Base-by-base conservation (phyloP, 2,329 filamentous ascomycete species). In the Fusarium gaditjirri region DNA sequence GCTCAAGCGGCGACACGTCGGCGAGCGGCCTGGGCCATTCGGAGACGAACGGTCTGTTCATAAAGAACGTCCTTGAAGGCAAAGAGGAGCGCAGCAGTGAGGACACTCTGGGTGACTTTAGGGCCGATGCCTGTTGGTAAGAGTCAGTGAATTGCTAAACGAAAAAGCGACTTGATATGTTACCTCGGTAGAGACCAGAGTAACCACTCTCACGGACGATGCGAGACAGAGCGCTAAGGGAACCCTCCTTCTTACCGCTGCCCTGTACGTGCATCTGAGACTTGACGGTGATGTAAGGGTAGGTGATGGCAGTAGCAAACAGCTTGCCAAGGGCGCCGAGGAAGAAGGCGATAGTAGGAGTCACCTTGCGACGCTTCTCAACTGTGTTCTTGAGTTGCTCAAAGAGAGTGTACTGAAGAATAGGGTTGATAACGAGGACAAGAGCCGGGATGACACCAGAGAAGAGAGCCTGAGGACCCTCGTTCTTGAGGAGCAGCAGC, bases 281-380 rank as follows among this genome's bases (percentile, higher is more conserved):
- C 91, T 99, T 99, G 78, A 99, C 93, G 8, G 96, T 99, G 81
- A 99, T 98, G 81, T 99, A 99, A 16, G 96, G 96, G 82, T 99
- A 99, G 10, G 96, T 99, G 78, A 98, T 93, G 68, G 88, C 91
- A 6, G 96, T 99, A 29, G 96, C 96, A 69, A 98, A 91, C 72
- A 99, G 87, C 88, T 99, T 99, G 82, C 96, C 95, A 36, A 98
- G 80, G 4, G 96, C 96, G 70, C 96, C 96, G 6, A 99, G 87
- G 79, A 96, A 89, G 82, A 99, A 99, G 54, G 94, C 94, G 75
- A 97, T 90, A 61, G 90, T 92, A 3, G 95, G 94, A 1, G 94
- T 97, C 63, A 98, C 89, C 76, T 92, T 90, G 65, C 84, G 80
- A 87, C 86, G 80, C 78, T 84, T 93, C 88, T 98, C 95, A 62